phyloP scores from a whole-genome alignment of 2,329 filamentous ascomycete species.

The Alternaria arborescens region DNA sequence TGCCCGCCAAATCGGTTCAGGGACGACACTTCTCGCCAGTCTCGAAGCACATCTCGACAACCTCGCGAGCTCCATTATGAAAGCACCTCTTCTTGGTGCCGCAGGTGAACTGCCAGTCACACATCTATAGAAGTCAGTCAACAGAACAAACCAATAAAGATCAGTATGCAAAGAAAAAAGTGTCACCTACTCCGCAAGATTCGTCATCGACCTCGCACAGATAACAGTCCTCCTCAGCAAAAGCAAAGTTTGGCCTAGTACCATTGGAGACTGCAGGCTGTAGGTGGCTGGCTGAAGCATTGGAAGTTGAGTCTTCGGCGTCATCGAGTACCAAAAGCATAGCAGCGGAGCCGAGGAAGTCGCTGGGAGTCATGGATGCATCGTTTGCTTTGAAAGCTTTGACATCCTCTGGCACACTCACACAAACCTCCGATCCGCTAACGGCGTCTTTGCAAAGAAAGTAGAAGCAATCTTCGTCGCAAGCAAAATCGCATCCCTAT shows the following conservation, averaged over 20 bases:
- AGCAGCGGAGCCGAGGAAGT: slow-evolving; percentile 3
- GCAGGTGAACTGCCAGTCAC: slow-evolving; percentile 18
- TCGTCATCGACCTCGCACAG: not conserved
- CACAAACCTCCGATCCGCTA: not conserved
- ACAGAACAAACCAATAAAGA: not conserved
- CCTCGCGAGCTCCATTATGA: slow-evolving; percentile 4
- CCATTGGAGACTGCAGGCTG: not conserved
- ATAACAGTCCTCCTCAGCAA: slow-evolving; percentile 10
- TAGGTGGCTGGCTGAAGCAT: not conserved
- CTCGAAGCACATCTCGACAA: slow-evolving; percentile 19
- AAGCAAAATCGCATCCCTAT: slow-evolving; percentile 4
- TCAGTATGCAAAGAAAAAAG: not conserved
- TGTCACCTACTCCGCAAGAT: slow-evolving; percentile 10
- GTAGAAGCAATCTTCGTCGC: not conserved
- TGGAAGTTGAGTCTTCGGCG: not conserved
- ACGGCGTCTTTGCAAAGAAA: not conserved
- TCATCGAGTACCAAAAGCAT: not conserved
- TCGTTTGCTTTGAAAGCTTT: not conserved
- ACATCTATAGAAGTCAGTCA: slow-evolving; percentile 15
- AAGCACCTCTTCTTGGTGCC: slow-evolving; percentile 23
- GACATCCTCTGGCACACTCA: not conserved
- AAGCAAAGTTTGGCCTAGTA: not conserved
- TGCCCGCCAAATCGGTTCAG: not conserved
- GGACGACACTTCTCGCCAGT: slow-evolving; percentile 12
- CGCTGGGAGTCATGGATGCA: not conserved